Conservation (phyloP, 345 rosid species). For the Eucalyptus regnans region DNA sequence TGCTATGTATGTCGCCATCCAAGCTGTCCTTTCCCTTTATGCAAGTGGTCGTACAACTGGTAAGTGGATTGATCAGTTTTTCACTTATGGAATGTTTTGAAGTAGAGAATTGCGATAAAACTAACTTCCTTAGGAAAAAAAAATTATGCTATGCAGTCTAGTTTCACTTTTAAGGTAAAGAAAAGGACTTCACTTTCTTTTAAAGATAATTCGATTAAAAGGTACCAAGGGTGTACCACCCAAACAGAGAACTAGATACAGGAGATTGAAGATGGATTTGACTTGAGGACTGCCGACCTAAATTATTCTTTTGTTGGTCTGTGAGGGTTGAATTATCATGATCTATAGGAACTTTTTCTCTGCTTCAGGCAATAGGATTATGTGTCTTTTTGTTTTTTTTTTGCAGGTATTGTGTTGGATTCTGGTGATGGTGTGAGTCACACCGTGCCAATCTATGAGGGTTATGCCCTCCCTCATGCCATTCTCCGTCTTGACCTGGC, state of each 20-base stretch:
- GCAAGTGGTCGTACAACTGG: constrained; percentile 55
- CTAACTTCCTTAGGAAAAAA: not conserved
- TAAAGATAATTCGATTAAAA: not conserved
- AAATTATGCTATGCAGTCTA: not conserved
- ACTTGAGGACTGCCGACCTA: not conserved
- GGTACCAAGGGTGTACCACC: not conserved
- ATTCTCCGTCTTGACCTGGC: constrained; percentile 65
- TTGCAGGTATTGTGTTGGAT: constrained; percentile 38
- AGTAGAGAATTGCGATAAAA: not conserved
- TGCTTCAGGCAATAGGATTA: not conserved
- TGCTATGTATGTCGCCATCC: constrained; percentile 73
- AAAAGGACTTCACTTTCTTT: not conserved
- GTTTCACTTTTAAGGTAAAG: not conserved
- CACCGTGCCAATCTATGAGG: constrained; percentile 65
- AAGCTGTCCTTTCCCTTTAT: constrained; percentile 60
- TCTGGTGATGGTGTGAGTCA: constrained; percentile 81
- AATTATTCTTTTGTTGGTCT: not conserved
- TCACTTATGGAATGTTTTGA: not conserved
- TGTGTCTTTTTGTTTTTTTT: not conserved
- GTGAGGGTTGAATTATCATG: not conserved
- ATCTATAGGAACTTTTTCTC: not conserved
- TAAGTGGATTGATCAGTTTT: not conserved
- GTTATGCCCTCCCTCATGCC: constrained; percentile 63
- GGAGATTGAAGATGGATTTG: not conserved
- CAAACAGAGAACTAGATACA: not conserved